Evolutionary conservation across 768 basidiomycete species (phyloP).

Genomic region (Russula lepida): DNA sequence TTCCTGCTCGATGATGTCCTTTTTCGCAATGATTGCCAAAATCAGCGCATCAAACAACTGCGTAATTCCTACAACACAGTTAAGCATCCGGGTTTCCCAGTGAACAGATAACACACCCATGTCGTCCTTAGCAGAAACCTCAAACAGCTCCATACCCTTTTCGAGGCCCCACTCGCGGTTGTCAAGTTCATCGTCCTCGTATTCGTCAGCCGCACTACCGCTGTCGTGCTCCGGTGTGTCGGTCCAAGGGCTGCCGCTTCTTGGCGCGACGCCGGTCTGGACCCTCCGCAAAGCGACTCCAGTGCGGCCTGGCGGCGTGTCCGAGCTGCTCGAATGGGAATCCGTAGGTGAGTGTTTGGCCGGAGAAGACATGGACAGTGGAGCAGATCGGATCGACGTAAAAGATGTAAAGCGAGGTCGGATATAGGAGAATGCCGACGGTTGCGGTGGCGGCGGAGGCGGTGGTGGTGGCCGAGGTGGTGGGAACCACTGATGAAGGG

Average conservation of each 20-base stretch:
- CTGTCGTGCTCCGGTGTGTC: conserved; percentile 23
- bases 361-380: conserved; percentile 36
- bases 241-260: conserved; percentile 14
- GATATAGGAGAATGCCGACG: conserved; percentile 65
- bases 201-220: conserved; percentile 44
- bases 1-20: conserved; percentile 73
- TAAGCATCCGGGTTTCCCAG: background rate
- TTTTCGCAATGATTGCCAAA: conserved; percentile 65
- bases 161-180: conserved; percentile 68
- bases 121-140: conserved; percentile 89
- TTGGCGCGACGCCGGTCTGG: conserved; percentile 26
- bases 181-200: conserved; percentile 39
- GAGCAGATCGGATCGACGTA: conserved; percentile 55
- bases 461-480: conserved; percentile 64
- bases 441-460: conserved; percentile 49
- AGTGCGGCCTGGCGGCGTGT: conserved; percentile 41
- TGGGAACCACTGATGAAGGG: conserved; percentile 82
- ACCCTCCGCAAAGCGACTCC: conserved; percentile 32
- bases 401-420: conserved; percentile 73
- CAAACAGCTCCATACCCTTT: conserved; percentile 81
- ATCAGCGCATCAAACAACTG: conserved; percentile 75
- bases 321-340: conserved; percentile 51
- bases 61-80: conserved; percentile 53
- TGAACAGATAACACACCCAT: conserved; percentile 41
- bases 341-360: conserved; percentile 44